Base-by-base conservation (phyloP, 352 stramenopile species). In the Globisporangium abappressorium region DNA sequence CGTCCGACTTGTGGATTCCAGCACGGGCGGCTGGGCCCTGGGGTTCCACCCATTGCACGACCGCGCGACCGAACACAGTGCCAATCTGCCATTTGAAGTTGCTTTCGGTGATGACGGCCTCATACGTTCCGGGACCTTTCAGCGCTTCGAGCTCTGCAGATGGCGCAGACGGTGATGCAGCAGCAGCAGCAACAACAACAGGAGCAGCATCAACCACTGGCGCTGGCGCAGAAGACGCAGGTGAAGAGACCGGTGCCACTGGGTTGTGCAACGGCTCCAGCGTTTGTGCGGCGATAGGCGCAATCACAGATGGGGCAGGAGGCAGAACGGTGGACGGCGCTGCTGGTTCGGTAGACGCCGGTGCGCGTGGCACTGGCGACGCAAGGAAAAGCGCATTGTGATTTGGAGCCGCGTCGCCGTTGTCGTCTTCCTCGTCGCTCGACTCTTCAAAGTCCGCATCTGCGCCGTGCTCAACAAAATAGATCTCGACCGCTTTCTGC, bases 51-150 rank as follows among this genome's bases (percentile, higher is more conserved):
- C 80, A 79, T 61, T 94, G 85, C 22, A 96, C 88, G 15, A 96
- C 88, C 0, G 85, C 84, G 20, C 88, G 88, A 11, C 86, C 88
- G 75, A 94, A 93, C 3, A 96, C 85, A 41, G 83, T 92, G 38
- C 85, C 85, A 54, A 96, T 94, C 67, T 92, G 84, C 88, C 88
- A 96, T 66, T 79, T 74, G 33, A 94, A 87, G 47, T 91, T 83
- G 51, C 73, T 80, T 57, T 87, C 89, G 24, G 78, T 72, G 76
- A 94, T 88, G n/a, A 89, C 78, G 30, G 93, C 85, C 68, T 96
- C 86, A 66, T 94, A 96, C 43, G 83, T 93, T 22, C 80, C 86
- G 41, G 80, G 84, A 36, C 75, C 77, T 62, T 82, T 74, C 57
- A 94, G 57, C 24, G 73, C 76, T 30, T 93, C 82, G 43, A 71